Conservation (phyloP, 2,329 filamentous ascomycete species). For the Trichoderma arundinaceum region DNA sequence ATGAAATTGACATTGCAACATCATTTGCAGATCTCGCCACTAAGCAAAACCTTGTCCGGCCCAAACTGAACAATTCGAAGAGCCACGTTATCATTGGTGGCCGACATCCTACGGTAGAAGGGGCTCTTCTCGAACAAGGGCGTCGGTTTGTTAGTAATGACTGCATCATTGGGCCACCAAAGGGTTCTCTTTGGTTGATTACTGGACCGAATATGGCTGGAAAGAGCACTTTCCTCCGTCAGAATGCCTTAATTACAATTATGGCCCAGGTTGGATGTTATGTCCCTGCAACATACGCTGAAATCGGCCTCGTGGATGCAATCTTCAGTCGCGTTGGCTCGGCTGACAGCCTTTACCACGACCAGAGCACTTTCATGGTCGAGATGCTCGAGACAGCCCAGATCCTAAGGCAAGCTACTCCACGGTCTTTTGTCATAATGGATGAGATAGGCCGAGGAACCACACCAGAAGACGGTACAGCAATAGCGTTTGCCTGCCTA, state of each 20-base stretch:
- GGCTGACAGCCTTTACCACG: constrained; percentile 90
- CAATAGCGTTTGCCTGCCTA: constrained; percentile 86
- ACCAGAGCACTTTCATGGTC: constrained; percentile 99
- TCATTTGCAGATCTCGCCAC: constrained; percentile 81
- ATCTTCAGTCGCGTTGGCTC: constrained; percentile 93
- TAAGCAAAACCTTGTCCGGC: constrained; percentile 76
- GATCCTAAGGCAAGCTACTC: constrained; percentile 84
- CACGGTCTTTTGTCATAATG: constrained; percentile 92
- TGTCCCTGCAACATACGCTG: constrained; percentile 85
- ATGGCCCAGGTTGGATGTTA: constrained; percentile 92
- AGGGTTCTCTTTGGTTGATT: constrained; percentile 70
- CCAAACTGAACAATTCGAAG: constrained; percentile 68
- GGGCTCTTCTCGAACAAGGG: constrained; percentile 78
- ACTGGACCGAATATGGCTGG: constrained; percentile 97
- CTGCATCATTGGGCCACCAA: constrained; percentile 74
- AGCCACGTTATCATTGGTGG: constrained; percentile 81
- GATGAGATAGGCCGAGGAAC: constrained; percentile 96
- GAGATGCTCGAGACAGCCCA: constrained; percentile 97
- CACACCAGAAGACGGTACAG: constrained; percentile 87
- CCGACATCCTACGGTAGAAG: constrained; percentile 89
- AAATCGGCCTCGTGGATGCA: constrained; percentile 91
- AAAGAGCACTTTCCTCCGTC: constrained; percentile 93
- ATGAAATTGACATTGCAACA: constrained; percentile 89
- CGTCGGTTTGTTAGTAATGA: constrained; percentile 85
- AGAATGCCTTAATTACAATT: constrained; percentile 93